Base-by-base conservation (phyloP, 768 basidiomycete genomes). In the Boletus pseudopeckii region DNA sequence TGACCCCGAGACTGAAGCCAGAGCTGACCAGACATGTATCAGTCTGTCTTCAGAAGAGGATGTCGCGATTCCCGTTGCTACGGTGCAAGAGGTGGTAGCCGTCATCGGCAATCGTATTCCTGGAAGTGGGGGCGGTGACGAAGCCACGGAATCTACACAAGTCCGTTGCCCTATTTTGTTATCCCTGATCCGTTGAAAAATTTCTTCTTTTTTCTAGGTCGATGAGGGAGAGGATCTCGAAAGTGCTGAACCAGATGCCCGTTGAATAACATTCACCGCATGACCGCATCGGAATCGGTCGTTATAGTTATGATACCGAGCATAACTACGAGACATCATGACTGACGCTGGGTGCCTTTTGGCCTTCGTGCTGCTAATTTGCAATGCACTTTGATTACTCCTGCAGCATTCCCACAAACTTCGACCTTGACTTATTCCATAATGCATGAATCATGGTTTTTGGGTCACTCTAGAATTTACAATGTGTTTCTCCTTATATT, bases 191-290 rank as follows among this genome's bases (percentile, higher is more conserved):
- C 39, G 53, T 63, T 66, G 56, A 66, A 60, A 60, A 55, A 39
- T 47, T 44, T 42, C 3, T 26, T 50, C 2, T 22, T 1, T 52
- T 14, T 50, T 56, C 45, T 44, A 68, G 67, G 52, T 50, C 15
- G 18, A 9, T 2, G 30, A 46, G 37, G n/a, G n/a, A n/a, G n/a
- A n/a, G n/a, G n/a, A n/a, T n/a, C n/a, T n/a, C n/a, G n/a, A n/a
- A n/a, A 33, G 18, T 32, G 5, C n/a, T 9, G 28, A n/a, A 33
- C 18, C 22, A 34, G 47, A 40, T 15, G 32, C 50, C 64, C 0
- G 30, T 54, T 45, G 67, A 77, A 73, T 75, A 65, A 73, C 72
- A 69, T 55, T 54, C 49, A 63, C 55, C 44, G 9, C n/a, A 10
- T 9, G 54, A 60, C 58, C 54, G 3, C 7, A n/a, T 34, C 38